Evolutionary conservation across 768 basidiomycete genomes (phyloP).

Genomic region (Crucibulum laeve): DNA sequence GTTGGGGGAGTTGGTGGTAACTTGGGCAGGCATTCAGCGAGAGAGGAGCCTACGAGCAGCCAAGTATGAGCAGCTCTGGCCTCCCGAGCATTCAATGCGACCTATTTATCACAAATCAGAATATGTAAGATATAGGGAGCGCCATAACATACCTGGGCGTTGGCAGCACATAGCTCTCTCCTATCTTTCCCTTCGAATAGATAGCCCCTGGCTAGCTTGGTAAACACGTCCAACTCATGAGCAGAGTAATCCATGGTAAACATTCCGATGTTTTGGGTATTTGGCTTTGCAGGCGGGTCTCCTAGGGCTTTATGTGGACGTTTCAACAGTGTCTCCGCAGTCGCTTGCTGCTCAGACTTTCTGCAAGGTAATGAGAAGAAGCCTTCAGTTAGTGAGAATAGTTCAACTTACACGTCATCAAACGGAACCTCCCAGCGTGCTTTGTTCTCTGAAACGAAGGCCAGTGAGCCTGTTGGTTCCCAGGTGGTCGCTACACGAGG

Average conservation of each 20-base stretch:
- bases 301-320: constrained; percentile 53
- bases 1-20: constrained; percentile 7
- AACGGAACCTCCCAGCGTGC: constrained; percentile 65
- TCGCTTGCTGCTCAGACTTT: constrained; percentile 27
- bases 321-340: constrained; percentile 26
- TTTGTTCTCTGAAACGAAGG: constrained; percentile 60
- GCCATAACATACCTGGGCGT: constrained; percentile 43
- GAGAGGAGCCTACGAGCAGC: constrained; percentile 56
- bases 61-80: constrained; percentile 59
- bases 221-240: constrained; percentile 47
- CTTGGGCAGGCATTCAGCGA: constrained; percentile 42
- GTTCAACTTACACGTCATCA: constrained; percentile 65
- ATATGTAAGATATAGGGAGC: not conserved
- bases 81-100: constrained; percentile 57
- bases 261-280: constrained; percentile 55
- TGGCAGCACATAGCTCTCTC: constrained; percentile 47
- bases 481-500: constrained; percentile 62
- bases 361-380: constrained; percentile 19
- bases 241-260: constrained; percentile 29
- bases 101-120: constrained; percentile 24
- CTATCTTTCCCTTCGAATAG: constrained; percentile 46
- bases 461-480: constrained; percentile 59
- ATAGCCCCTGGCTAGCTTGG: constrained; percentile 60
- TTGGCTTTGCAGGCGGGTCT: constrained; percentile 46
- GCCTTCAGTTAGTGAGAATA: not conserved